These are phyloP conservation scores for Rhizopogon vulgaris DNA, from an alignment of 768 basidiomycete genomes.

Conservation along the genomic window DNA sequence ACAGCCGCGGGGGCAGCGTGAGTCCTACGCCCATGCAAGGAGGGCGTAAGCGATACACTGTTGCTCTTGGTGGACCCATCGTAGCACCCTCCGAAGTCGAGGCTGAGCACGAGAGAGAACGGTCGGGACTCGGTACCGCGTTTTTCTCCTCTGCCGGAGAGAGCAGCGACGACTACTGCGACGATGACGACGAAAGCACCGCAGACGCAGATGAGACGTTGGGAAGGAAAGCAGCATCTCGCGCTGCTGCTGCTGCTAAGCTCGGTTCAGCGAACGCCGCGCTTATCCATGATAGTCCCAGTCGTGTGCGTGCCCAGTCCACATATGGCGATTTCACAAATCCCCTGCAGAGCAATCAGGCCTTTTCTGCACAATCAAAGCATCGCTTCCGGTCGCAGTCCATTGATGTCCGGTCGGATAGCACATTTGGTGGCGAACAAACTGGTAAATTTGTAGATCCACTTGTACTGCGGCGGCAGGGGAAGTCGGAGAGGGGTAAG, in stretches of 20 bases:
- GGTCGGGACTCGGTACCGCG: constrained; percentile 31
- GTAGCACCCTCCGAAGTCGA: constrained; percentile 30
- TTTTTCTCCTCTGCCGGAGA: constrained; percentile 37
- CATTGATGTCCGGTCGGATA: constrained; percentile 25
- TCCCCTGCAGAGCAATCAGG: constrained; percentile 24
- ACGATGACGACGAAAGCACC: constrained; percentile 24
- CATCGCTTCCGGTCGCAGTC: constrained; percentile 35
- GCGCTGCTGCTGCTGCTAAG: constrained; percentile 28
- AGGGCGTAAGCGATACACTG: constrained; percentile 72
- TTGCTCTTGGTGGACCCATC: constrained; percentile 74
- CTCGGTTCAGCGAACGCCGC: constrained; percentile 17
- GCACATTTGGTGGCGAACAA: constrained; percentile 9
- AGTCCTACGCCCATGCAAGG: constrained; percentile 59
- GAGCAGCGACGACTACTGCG: constrained; percentile 22
- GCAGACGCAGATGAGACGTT: constrained; percentile 47
- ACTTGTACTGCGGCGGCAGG: constrained; percentile 60
- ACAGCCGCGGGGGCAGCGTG: constrained; percentile 45
- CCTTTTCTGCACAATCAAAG: constrained; percentile 7
- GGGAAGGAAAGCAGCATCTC: constrained; percentile 40
- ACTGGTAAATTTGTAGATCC: constrained; percentile 68
- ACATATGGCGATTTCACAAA: constrained; percentile 36
- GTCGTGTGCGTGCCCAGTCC: constrained; percentile 49
- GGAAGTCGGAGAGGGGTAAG: constrained; percentile 36
- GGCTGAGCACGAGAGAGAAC: constrained; percentile 24
- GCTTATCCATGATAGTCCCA: constrained; percentile 19